Base-by-base conservation (phyloP, 352 stramenopile species). In the Discostella stelligera region DNA sequence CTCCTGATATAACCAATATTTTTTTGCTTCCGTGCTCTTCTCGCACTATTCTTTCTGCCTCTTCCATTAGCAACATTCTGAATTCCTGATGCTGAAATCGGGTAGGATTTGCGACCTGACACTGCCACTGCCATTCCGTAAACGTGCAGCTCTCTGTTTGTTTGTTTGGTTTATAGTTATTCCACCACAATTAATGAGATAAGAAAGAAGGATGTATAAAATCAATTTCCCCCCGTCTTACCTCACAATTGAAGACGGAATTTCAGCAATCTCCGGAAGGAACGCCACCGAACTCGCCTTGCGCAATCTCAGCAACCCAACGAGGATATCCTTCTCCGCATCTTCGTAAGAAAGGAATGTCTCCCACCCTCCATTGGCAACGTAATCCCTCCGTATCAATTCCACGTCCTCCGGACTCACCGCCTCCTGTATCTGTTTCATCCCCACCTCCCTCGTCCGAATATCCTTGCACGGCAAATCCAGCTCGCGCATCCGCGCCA, bases 21-120 rank as follows among this genome's bases (percentile, higher is more conserved):
- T 98, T 98, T 71, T 94, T 77, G 14, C 94, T 97, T n/a, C 90
- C 90, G 76, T 98, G 96, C 82, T 98, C 96, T 69, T 98, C 94
- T 37, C 90, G 80, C 1, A 95, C 95, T 81, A 99, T 98, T 9
- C 95, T 87, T 89, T 98, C 96, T 5, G 96, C 96, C 68, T 98
- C 96, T 83, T 98, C 95, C 96, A 99, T 98, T 13, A 99, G 75
- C 64, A 98, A 83, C 68, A 96, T 98, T 37, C 96, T 96, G 77
- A 97, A 98, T 52, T 96, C 96, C 77, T 96, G 96, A 88, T 98
- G 96, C 83, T 98, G 96, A 86, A 98, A 98, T 64, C 97, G 95
- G 25, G 94, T 98, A 49, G 95, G 95, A 76, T 98, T 98, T 95
- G 54, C 95, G 87, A n/a, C 90, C 92, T 44, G 96, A 95, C 6